These are phyloP conservation scores for Neonectria magnoliae DNA, from an alignment of 2,329 filamentous ascomycete species.

Conservation along the genomic window DNA sequence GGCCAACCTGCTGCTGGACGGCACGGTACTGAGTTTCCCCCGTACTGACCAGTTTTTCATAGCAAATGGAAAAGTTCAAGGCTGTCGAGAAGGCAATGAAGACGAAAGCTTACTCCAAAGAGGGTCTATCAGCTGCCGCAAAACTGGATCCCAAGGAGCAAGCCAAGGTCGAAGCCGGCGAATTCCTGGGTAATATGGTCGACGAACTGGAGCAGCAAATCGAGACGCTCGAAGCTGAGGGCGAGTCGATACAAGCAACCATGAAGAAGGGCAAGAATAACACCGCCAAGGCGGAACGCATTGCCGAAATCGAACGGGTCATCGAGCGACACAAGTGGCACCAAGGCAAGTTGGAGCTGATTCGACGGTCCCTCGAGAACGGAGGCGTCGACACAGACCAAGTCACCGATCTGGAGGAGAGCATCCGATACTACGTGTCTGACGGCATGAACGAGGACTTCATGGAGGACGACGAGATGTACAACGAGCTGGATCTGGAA, in stretches of 20 bases:
- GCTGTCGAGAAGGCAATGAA: conserved; percentile 99
- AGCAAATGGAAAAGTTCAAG: conserved; percentile 99
- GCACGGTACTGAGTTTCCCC: conserved; percentile 9
- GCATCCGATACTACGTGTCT: conserved; percentile 93
- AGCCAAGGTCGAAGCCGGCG: conserved; percentile 87
- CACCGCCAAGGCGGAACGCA: conserved; percentile 81
- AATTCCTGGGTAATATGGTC: conserved; percentile 87
- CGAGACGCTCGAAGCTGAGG: conserved; percentile 90
- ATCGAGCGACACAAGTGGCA: conserved; percentile 98
- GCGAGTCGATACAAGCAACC: conserved; percentile 84
- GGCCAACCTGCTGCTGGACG: conserved; percentile 17
- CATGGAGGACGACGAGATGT: conserved; percentile 92
- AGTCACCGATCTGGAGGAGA: conserved; percentile 88
- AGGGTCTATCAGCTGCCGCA: conserved; percentile 88
- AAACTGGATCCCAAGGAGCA: conserved; percentile 98
- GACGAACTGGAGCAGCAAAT: conserved; percentile 95
- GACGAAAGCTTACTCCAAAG: conserved; percentile 99
- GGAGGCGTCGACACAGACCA: conserved; percentile 88
- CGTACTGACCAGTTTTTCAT: conserved; percentile 42
- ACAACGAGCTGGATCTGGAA: conserved; percentile 91
- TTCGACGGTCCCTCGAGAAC: conserved; percentile 91
- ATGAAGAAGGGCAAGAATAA: conserved; percentile 97
- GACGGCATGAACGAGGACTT: conserved; percentile 90
- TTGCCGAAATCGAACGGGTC: conserved; percentile 83
- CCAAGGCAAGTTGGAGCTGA: conserved; percentile 88